These are phyloP conservation scores for Eremothecium sinecaudum DNA, from an alignment of 1,139 yeast species.

Conservation along the genomic window DNA sequence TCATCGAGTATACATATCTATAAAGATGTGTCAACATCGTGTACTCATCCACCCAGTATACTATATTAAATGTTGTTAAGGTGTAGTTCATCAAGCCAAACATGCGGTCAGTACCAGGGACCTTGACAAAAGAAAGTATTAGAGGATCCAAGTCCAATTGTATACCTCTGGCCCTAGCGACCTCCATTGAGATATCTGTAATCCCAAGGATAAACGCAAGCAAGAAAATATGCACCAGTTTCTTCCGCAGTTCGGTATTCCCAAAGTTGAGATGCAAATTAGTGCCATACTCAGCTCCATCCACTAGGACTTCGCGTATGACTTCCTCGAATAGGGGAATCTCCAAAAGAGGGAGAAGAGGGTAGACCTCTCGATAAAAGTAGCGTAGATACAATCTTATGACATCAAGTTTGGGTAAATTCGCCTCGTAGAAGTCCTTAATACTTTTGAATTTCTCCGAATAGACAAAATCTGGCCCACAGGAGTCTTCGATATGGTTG, in stretches of 20 bases:
- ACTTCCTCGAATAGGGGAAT: constrained; percentile 15
- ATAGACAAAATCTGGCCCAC: constrained; percentile 13
- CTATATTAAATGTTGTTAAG: not conserved
- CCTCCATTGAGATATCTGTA: constrained; percentile 1
- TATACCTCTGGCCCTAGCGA: constrained; percentile 1
- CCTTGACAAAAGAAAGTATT: not conserved
- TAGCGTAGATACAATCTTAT: constrained; percentile 5
- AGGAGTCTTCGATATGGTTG: constrained; percentile 5
- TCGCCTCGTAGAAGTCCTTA: constrained; percentile 16
- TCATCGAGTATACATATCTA: not conserved
- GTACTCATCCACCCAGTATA: constrained; percentile 4
- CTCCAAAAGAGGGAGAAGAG: constrained; percentile 19
- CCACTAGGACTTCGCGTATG: constrained; percentile 5
- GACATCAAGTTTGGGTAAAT: constrained; percentile 6
- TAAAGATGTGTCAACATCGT: constrained; percentile 1
- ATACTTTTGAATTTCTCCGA: constrained; percentile 20
- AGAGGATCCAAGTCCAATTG: not conserved
- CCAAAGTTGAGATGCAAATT: constrained; percentile 5
- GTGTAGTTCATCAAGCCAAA: not conserved
- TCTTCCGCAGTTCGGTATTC: constrained; percentile 3
- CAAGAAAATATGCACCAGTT: constrained; percentile 6
- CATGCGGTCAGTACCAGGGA: not conserved
- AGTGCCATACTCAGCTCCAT: constrained; percentile 1
- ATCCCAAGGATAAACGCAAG: constrained; percentile 5
- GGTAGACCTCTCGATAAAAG: constrained; percentile 19